These are phyloP conservation scores for Alternaria sp. DNA, from an alignment of 2,329 filamentous ascomycete genomes.

Conservation along the genomic window DNA sequence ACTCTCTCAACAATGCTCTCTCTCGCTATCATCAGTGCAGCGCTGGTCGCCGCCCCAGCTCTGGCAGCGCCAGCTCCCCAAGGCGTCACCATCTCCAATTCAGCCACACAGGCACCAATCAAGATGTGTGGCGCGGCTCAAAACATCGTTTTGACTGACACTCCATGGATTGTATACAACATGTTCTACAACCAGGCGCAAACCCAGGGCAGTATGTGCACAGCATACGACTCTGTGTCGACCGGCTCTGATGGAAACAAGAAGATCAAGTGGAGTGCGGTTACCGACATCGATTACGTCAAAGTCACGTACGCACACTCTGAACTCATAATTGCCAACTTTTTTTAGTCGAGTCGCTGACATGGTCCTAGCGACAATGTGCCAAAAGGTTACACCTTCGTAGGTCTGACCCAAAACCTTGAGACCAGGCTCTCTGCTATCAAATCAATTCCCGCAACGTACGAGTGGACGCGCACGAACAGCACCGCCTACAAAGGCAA, in stretches of 20 bases:
- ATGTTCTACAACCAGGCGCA: conserved; percentile 57
- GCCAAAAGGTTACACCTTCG: conserved; percentile 58
- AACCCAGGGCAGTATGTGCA: conserved; percentile 54
- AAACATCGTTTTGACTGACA: conserved; percentile 48
- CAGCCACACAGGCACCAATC: conserved; percentile 25
- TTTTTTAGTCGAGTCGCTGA: background rate
- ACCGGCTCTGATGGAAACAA: conserved; percentile 43
- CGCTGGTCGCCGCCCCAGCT: conserved; percentile 22
- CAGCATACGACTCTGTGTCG: conserved; percentile 49
- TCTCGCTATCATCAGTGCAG: conserved; percentile 17
- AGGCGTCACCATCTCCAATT: conserved; percentile 25
- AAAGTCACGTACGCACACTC: conserved; percentile 23
- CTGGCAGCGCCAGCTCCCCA: conserved; percentile 22
- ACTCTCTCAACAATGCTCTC: conserved; percentile 1
- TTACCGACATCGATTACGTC: conserved; percentile 53
- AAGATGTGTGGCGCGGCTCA: conserved; percentile 27
- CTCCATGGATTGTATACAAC: conserved; percentile 58
- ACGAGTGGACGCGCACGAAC: conserved; percentile 54
- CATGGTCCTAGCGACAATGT: conserved; percentile 44
- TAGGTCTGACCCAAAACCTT: conserved; percentile 56
- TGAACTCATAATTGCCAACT: background rate
- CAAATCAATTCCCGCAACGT: conserved; percentile 52
- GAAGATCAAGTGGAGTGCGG: conserved; percentile 52
- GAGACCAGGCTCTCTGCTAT: conserved; percentile 54
- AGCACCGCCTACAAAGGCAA: conserved; percentile 57